A percentile compares a stretch with the other conserved stretches of the same genome.
phyloP scores from a whole-genome alignment of 495 filamentous ascomycete species.

The Aspergillus sparsus region DNA sequence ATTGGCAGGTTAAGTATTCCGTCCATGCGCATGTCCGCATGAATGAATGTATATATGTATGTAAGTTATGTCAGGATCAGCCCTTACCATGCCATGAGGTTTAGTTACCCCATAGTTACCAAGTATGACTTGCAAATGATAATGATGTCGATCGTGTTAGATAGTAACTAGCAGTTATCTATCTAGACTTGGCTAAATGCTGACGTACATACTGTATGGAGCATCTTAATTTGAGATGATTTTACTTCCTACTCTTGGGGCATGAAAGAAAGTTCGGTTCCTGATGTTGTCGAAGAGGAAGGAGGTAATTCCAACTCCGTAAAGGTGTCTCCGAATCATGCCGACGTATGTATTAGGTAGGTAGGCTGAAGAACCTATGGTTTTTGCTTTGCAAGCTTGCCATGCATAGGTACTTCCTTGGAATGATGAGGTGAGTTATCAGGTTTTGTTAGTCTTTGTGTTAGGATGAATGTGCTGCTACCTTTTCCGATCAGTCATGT shows the following conservation, averaged over 20 bases:
- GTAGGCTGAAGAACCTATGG: background rate
- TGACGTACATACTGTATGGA: background rate
- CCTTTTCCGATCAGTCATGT: background rate
- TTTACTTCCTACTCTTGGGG: background rate
- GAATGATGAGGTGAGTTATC: background rate
- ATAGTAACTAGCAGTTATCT: background rate
- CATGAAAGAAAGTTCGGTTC: background rate
- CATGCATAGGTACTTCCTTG: background rate
- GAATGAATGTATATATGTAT: background rate
- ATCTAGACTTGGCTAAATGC: background rate
- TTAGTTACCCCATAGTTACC: background rate
- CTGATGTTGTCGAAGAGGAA: background rate
- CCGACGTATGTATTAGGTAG: background rate
- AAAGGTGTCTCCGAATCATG: background rate
- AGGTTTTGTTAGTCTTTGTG: background rate
- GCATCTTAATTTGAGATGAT: background rate
- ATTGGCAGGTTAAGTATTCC: background rate
- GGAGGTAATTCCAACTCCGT: background rate
- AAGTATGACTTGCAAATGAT: background rate
- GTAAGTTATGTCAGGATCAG: slow-evolving; percentile 9
- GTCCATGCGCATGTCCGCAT: background rate
- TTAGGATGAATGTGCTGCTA: slow-evolving; percentile 3
- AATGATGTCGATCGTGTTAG: background rate
- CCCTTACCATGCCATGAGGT: background rate
- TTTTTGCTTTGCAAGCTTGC: background rate